Conservation (phyloP, 257 asterid genomes). For the Handroanthus guayacan region DNA sequence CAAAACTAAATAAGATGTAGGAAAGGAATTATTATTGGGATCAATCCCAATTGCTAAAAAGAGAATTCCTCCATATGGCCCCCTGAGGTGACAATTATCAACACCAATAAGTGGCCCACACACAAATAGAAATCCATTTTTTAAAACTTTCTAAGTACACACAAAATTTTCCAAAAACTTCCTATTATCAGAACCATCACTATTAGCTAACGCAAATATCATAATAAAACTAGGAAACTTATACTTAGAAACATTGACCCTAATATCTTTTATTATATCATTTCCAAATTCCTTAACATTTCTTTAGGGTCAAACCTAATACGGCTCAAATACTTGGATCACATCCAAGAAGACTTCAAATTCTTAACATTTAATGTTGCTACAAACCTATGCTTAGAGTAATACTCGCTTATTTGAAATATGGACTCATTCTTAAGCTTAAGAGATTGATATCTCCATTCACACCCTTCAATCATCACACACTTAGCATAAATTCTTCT, state of each 20-base stretch:
- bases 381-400: too few species aligned
- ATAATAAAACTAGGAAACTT: neutral
- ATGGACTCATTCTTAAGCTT: neutral
- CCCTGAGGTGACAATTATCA: neutral
- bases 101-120: neutral
- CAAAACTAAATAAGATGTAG: neutral
- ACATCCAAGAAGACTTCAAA: neutral
- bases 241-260: neutral
- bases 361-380: neutral
- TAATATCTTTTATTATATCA: neutral
- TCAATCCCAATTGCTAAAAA: neutral
- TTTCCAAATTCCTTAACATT: neutral
- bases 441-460: neutral
- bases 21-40: neutral
- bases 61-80: neutral
- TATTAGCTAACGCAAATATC: neutral
- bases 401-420: neutral
- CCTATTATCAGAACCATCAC: neutral
- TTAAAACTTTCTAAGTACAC: neutral
- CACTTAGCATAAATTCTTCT: too few species aligned
- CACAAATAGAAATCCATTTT: neutral
- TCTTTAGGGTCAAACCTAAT: neutral
- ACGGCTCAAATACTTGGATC: neutral
- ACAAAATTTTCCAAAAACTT: neutral
- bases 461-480: too few species aligned